Conservation (phyloP, 768 basidiomycete species). For the Cubamyces sp. region DNA sequence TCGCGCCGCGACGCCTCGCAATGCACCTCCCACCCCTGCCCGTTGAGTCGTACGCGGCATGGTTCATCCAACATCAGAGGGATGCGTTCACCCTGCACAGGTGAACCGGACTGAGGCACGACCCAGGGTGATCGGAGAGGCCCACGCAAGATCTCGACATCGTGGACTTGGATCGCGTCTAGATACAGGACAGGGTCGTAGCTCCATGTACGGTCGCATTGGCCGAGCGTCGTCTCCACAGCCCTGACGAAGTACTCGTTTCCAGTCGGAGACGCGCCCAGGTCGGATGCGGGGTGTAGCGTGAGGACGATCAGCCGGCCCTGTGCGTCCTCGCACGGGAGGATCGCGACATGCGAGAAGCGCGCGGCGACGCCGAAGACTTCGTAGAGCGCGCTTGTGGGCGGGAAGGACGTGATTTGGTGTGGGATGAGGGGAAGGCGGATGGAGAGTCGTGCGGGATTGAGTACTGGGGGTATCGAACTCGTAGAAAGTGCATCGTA, state of each 20-base stretch:
- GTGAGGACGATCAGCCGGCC: conserved; percentile 4
- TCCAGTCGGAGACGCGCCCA: not conserved
- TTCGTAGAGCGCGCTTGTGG: conserved; percentile 6
- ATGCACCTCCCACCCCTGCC: not conserved
- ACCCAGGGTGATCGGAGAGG: not conserved
- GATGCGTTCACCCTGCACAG: not conserved
- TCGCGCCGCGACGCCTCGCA: not conserved
- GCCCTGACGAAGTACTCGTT: not conserved
- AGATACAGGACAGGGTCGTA: not conserved
- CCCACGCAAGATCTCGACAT: not conserved
- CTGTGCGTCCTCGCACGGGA: not conserved
- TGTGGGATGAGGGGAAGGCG: conserved; percentile 2
- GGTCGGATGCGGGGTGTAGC: not conserved
- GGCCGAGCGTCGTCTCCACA: conserved; percentile 8
- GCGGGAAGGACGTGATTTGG: not conserved
- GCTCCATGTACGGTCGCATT: conserved; percentile 3
- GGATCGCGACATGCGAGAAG: conserved; percentile 1
- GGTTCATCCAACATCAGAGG: not conserved
- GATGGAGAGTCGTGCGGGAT: not conserved
- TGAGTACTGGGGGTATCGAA: not conserved
- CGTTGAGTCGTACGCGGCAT: not conserved
- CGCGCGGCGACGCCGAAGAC: conserved; percentile 9
- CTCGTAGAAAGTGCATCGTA: not conserved
- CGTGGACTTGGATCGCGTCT: not conserved
- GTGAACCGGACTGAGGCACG: not conserved